A percentile compares a stretch with the other conserved stretches of the same genome.
phyloP scores from a whole-genome alignment of 1,284 basidiomycete species.

The Rhodotorula sp. region DNA sequence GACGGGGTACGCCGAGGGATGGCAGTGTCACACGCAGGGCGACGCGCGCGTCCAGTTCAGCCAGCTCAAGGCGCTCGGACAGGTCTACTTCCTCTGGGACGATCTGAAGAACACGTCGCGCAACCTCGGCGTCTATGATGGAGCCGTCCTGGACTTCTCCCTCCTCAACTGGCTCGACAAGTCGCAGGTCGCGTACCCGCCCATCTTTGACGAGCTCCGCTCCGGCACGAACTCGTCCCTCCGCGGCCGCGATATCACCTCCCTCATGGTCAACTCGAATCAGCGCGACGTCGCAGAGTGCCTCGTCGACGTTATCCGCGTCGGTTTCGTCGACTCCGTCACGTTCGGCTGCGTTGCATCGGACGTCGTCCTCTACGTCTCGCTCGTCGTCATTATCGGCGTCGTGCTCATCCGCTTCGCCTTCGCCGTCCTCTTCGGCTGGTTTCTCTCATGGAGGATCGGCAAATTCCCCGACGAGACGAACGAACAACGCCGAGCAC shows the following conservation, averaged over 20 bases:
- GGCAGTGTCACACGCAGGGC: conserved; percentile 69
- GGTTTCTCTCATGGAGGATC: conserved; percentile 93
- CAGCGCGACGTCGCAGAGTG: conserved; percentile 67
- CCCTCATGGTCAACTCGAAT: conserved; percentile 70
- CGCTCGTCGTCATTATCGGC: conserved; percentile 94
- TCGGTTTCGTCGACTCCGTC: conserved; percentile 92
- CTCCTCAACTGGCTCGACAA: conserved; percentile 79
- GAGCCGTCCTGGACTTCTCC: conserved; percentile 78
- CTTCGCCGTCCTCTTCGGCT: conserved; percentile 95
- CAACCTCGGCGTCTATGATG: conserved; percentile 87
- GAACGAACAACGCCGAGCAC: conserved; percentile 88
- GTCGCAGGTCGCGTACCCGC: conserved; percentile 74
- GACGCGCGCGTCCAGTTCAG: conserved; percentile 58
- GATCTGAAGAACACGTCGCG: conserved; percentile 67
- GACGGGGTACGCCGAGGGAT: conserved; percentile 63
- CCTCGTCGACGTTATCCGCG: conserved; percentile 76
- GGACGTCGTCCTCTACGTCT: conserved; percentile 88
- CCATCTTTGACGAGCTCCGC: conserved; percentile 76
- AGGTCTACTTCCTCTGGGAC: conserved; percentile 91
- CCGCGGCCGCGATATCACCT: conserved; percentile 79
- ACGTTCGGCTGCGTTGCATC: conserved; percentile 96
- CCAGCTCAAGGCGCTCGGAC: conserved; percentile 62
- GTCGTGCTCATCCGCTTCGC: conserved; percentile 92
- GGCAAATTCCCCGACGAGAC: conserved; percentile 92
- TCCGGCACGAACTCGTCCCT: conserved; percentile 63